Conservation (phyloP, 2,329 filamentous ascomycete genomes). For the Leptosphaerulina australis region DNA sequence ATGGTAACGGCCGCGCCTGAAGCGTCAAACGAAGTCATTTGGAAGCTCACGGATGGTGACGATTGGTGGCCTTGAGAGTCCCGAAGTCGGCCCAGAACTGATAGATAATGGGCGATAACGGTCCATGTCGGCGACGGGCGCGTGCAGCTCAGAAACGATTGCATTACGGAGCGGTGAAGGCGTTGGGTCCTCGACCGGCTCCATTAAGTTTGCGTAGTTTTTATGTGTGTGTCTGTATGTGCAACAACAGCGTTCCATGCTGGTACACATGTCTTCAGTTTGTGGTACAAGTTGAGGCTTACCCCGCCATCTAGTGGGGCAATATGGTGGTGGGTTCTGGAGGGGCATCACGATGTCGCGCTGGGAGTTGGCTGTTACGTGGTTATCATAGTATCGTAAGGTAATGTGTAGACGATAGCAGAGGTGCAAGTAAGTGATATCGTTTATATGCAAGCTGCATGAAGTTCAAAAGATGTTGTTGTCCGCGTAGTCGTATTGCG, state of each 20-base stretch:
- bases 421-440: not conserved
- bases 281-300: conserved; percentile 5
- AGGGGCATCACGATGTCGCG: conserved; percentile 27
- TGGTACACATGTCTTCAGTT: not conserved
- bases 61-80: conserved; percentile 19
- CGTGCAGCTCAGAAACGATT: not conserved
- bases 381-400: conserved; percentile 10
- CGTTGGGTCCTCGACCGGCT: not conserved
- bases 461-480: not conserved
- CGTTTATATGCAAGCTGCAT: conserved; percentile 6
- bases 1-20: conserved; percentile 1
- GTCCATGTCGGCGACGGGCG: conserved; percentile 12
- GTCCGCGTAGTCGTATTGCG: not conserved
- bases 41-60: conserved; percentile 20
- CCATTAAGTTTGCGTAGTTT: conserved; percentile 1
- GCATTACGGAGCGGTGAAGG: conserved; percentile 13
- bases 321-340: conserved; percentile 12
- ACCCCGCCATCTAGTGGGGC: conserved; percentile 34
- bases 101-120: conserved; percentile 42
- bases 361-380: conserved; percentile 12
- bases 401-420: not conserved
- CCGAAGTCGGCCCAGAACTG: conserved; percentile 41
- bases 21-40: conserved; percentile 19
- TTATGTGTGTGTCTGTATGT: not conserved
- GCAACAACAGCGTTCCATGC: not conserved